These are phyloP conservation scores for Sarocladiaceae sp. DNA, from an alignment of 2,329 filamentous ascomycete species.

Conservation along the genomic window DNA sequence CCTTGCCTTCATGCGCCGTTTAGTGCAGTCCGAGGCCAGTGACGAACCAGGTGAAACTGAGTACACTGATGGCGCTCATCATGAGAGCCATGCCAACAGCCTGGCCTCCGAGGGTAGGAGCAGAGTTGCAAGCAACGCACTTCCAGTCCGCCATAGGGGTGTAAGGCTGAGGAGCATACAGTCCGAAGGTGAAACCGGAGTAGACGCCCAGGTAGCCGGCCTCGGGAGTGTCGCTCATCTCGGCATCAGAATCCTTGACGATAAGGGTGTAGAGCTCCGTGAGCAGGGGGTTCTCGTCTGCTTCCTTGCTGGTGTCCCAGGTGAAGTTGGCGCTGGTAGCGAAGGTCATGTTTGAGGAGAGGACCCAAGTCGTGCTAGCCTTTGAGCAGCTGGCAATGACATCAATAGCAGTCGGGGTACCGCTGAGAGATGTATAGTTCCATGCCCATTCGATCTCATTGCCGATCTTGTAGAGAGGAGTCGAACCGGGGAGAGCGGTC, in stretches of 20 bases:
- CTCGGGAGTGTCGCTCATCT: slow-evolving; percentile 41
- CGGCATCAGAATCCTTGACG: slow-evolving; percentile 52
- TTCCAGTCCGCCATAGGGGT: slow-evolving; percentile 44
- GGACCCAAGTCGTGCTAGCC: slow-evolving; percentile 49
- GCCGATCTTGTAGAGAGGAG: slow-evolving; percentile 53
- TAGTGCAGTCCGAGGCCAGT: slow-evolving; percentile 38
- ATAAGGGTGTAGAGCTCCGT: slow-evolving; percentile 54
- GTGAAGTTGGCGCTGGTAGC: slow-evolving; percentile 42
- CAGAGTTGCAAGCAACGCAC: slow-evolving; percentile 53
- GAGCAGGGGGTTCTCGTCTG: slow-evolving; percentile 41
- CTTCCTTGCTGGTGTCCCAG: slow-evolving; percentile 52
- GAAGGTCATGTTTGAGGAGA: slow-evolving; percentile 58
- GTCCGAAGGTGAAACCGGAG: slow-evolving; percentile 46
- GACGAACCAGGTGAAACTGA: slow-evolving; percentile 61
- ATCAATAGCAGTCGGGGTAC: slow-evolving; percentile 53
- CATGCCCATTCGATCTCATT: slow-evolving; percentile 54
- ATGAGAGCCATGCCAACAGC: slow-evolving; percentile 44
- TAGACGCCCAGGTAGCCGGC: slow-evolving; percentile 50
- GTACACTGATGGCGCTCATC: slow-evolving; percentile 50
- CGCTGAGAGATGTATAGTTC: slow-evolving; percentile 59
- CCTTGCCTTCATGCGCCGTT: slow-evolving; percentile 3
- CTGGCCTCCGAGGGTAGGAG: slow-evolving; percentile 38
- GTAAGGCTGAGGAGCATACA: slow-evolving; percentile 50
- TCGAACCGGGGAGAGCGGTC: slow-evolving; percentile 32
- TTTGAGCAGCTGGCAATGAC: slow-evolving; percentile 50